Base-by-base conservation (phyloP, 1,139 yeast genomes). In the Entelexis sorbosivorans region DNA sequence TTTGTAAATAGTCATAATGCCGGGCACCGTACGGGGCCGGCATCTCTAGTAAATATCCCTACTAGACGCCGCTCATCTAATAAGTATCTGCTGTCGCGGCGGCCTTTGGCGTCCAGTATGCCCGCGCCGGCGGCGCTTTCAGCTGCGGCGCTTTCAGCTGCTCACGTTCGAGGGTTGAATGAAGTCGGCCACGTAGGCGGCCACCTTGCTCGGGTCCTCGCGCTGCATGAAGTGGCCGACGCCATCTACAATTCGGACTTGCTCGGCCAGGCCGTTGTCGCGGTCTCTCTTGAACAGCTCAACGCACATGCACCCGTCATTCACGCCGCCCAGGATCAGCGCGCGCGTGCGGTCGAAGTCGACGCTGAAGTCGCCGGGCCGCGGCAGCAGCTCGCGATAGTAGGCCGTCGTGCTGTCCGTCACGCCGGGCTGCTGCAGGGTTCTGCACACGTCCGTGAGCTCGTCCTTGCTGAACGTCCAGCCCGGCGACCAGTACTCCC, bases 151-250 rank as follows among this genome's bases (percentile, higher is more conserved):
- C 6, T 4, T 22, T 22, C 24, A 22, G 24, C 24, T 5, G 4
- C 6, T 22, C 24, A 22, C 24, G 24, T 5, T 4, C 24, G 24
- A 6, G 24, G 6, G 24, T 13, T 13, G 31, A 2, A 28, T 28
- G 13, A 28, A 28, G 14, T 28, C 31, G 14, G 13, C 13, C 31
- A 28, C 3, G 3, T 10, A 5, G 31, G 14, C 31, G 11, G 31
- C 31, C 14, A 28, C 31, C 31, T 28, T 28, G 14, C 13, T 7
- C 31, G 65, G 64, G 38, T 60, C 56, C 48, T 62, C 65, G 34
- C 64, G 56, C 29, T 61, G 64, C 57, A 62, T 53, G 46, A 62
- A 62, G 43, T 62, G 65, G 13, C 65, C 65, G 4, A 58, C 61
- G 2, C 47, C 55, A 9, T 53, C 48, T n/a, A 61, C 50, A 9